Evolutionary conservation across 768 basidiomycete genomes (phyloP), one percentile per base, ranked within the genome.

Genomic region (Boletus fagicola): DNA sequence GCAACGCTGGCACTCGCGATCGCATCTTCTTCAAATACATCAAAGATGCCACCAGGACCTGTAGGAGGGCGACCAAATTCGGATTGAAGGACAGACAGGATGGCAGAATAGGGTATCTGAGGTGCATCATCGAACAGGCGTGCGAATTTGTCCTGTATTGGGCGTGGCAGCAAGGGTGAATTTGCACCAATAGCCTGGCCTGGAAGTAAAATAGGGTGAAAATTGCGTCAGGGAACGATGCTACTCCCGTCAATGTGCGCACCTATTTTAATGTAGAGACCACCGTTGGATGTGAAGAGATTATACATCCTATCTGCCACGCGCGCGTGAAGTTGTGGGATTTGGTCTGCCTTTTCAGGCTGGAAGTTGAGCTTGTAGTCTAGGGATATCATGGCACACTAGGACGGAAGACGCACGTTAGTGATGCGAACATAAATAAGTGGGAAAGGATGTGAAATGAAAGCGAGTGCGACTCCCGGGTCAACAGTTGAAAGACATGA

Each of bases 321-420:
- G 44, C 95, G 83, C 61, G 90, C 83, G 61, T 98, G 95, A 3
- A 98, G 75, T 28, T 83, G 79, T 7, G 90, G 88, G 66, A 96
- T 94, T 50, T 78, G 72, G 28, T 89, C 83, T 0, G 82, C 83
- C 57, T 86, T 87, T 47, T 81, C 80, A 0, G 86, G 85, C 10
- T 78, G 85, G 63, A 96, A 97, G 73, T 95, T 94, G 50, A 88
- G 70, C 68, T 98, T 97, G 76, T 94, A 96, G 76, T 92, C 88
- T 56, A 84, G 59, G 7, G 88, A 87, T 47, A 92, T 87, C 57
- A 84, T 67, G 12, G 82, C 77, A 61, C 88, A 90, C 87, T 89
- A 48, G 1, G 20, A 20, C 15, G 16, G 56, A 49, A n/a, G 3
- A 39, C 20, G 16, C 22, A 12, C 33, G 57, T 49, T 30, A 39